These are phyloP conservation scores for Fusarium redolens DNA, from an alignment of 2,329 filamentous ascomycete species.

Conservation along the genomic window DNA sequence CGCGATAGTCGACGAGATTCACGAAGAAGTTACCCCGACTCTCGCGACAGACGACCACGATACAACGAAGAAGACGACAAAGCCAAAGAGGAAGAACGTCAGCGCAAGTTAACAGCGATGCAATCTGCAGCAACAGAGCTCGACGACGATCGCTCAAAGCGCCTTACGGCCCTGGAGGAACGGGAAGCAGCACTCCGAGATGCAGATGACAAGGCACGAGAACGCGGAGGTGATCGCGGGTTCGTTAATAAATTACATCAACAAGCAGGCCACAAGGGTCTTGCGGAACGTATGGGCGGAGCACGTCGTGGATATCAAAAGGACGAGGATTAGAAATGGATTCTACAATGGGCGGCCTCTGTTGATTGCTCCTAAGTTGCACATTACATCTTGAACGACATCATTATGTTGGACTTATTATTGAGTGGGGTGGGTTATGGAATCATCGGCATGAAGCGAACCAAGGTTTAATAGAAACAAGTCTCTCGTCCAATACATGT, in stretches of 20 bases:
- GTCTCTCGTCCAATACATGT: background rate
- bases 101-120: slow-evolving; percentile 78
- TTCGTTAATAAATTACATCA: slow-evolving; percentile 74
- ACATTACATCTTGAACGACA: too few relatives aligned
- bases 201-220: slow-evolving; percentile 73
- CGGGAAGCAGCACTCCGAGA: slow-evolving; percentile 73
- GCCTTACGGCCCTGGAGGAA: slow-evolving; percentile 74
- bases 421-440: background rate
- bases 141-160: slow-evolving; percentile 75
- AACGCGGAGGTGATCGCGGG: slow-evolving; percentile 71
- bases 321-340: slow-evolving; percentile 55
- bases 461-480: background rate
- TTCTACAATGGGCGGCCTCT: background rate
- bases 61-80: slow-evolving; percentile 41
- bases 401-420: background rate
- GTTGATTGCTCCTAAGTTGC: background rate
- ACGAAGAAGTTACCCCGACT: slow-evolving; percentile 32
- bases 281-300: slow-evolving; percentile 64
- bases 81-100: slow-evolving; percentile 66
- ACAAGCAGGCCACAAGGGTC: slow-evolving; percentile 63
- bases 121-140: slow-evolving; percentile 76
- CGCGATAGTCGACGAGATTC: slow-evolving; percentile 45
- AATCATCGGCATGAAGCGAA: background rate
- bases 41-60: slow-evolving; percentile 39
- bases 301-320: slow-evolving; percentile 58